Conservation (phyloP, 108 stramenopile species). For the Stephanodiscus minutulus region DNA sequence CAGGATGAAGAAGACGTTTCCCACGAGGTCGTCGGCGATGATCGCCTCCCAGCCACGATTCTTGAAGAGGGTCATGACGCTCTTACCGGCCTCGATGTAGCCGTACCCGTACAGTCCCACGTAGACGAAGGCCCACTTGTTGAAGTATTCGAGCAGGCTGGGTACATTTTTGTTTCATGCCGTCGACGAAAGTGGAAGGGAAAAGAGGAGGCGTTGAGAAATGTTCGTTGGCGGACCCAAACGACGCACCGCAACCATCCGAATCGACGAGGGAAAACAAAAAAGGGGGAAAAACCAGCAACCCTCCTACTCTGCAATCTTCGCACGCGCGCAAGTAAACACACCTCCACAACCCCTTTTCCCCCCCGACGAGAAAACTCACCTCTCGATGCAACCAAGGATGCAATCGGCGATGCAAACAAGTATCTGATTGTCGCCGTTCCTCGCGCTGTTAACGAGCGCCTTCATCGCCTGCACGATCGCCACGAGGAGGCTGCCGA, state of each 20-base stretch:
- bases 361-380: slow-evolving; percentile 21
- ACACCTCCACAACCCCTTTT: slow-evolving; percentile 14
- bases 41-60: slow-evolving; percentile 91
- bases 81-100: slow-evolving; percentile 84
- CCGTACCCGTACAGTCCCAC: slow-evolving; percentile 84
- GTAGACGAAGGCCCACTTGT: slow-evolving; percentile 90
- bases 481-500: slow-evolving; percentile 74
- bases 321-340: neutral
- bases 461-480: slow-evolving; percentile 74
- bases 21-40: slow-evolving; percentile 90
- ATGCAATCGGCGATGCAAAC: slow-evolving; percentile 70
- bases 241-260: neutral
- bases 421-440: slow-evolving; percentile 55
- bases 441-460: slow-evolving; percentile 52
- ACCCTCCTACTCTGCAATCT: slow-evolving; percentile 7
- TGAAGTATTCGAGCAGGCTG: slow-evolving; percentile 75
- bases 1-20: slow-evolving; percentile 67
- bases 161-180: too few relatives aligned
- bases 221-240: neutral
- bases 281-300: neutral
- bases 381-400: slow-evolving; percentile 56
- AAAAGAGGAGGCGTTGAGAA: too few relatives aligned
- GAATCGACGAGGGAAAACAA: neutral
- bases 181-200: too few relatives aligned
- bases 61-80: slow-evolving; percentile 80